These are phyloP conservation scores for Ormosia emarginata DNA, from an alignment of 306 rosid genomes.

Conservation along the genomic window DNA sequence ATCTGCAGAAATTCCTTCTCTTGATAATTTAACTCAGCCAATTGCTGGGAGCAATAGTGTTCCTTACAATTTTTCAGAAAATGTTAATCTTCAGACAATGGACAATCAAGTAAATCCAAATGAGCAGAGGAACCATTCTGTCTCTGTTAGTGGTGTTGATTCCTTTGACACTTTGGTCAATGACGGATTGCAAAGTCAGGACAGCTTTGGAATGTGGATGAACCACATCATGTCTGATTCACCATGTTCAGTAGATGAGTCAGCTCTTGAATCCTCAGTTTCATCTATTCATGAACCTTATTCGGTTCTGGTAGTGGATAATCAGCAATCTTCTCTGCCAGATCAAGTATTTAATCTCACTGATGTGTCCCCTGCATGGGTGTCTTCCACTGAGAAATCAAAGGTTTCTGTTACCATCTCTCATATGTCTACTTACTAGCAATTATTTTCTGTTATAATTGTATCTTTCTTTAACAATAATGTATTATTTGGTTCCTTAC, in stretches of 20 bases:
- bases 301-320: conserved; percentile 39
- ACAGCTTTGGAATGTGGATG: conserved; percentile 90
- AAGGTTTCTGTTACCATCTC: conserved; percentile 54
- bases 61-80: conserved; percentile 38
- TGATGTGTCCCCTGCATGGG: conserved; percentile 81
- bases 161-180: conserved; percentile 34
- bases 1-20: conserved; percentile 41
- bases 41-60: conserved; percentile 26
- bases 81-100: conserved; percentile 32
- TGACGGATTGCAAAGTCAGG: conserved; percentile 71
- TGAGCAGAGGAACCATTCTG: conserved; percentile 32
- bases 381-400: conserved; percentile 73
- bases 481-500: not conserved
- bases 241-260: conserved; percentile 51
- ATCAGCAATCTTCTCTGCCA: conserved; percentile 50
- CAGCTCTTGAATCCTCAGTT: conserved; percentile 52
- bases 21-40: conserved; percentile 38
- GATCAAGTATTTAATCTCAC: conserved; percentile 74
- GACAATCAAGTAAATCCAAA: conserved; percentile 43
- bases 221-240: conserved; percentile 54
- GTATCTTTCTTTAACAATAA: not conserved
- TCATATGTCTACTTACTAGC: not conserved
- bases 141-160: conserved; percentile 27
- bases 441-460: conserved; percentile 2
- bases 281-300: conserved; percentile 42